phyloP scores from a whole-genome alignment of 148 eudicot genomes.

The Silene latifolia region DNA sequence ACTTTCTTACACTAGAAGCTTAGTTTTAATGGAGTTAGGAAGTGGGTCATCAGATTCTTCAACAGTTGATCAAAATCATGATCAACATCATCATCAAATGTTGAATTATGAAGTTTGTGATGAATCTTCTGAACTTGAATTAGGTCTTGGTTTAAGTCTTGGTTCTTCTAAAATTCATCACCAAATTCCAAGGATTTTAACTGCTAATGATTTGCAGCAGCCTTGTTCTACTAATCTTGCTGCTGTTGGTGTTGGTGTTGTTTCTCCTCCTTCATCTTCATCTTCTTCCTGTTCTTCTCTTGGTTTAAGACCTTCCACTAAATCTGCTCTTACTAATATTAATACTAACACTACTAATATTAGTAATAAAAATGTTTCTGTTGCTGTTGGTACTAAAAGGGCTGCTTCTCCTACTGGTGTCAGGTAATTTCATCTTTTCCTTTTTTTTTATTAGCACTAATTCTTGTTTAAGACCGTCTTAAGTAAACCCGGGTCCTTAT shows the following conservation, averaged over 20 bases:
- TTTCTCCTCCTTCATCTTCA: background rate
- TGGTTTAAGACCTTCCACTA: background rate
- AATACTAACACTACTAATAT: background rate
- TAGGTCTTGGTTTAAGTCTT: slow-evolving; percentile 10
- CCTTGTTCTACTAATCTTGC: background rate
- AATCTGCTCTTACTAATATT: background rate
- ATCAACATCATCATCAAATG: background rate
- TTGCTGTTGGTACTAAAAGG: slow-evolving; percentile 69
- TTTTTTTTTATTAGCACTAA: background rate
- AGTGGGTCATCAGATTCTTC: slow-evolving; percentile 9
- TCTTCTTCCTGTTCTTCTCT: slow-evolving; percentile 6
- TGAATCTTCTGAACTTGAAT: slow-evolving; percentile 10
- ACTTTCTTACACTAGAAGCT: background rate
- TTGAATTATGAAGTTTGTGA: slow-evolving; percentile 2
- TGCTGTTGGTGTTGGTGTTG: background rate
- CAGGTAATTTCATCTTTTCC: slow-evolving; percentile 35
- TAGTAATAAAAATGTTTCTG: slow-evolving; percentile 24
- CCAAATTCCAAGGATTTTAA: slow-evolving; percentile 5
- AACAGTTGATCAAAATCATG: background rate
- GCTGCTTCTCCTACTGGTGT: slow-evolving; percentile 62
- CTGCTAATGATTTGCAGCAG: slow-evolving; percentile 5
- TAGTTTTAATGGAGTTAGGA: slow-evolving; percentile 1
- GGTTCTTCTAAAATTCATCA: background rate
- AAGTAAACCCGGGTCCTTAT: too few species aligned
- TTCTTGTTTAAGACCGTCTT: too few species aligned